These are phyloP conservation scores for Trichosporon coremiiforme DNA, from an alignment of 1,284 basidiomycete species.

Conservation along the genomic window DNA sequence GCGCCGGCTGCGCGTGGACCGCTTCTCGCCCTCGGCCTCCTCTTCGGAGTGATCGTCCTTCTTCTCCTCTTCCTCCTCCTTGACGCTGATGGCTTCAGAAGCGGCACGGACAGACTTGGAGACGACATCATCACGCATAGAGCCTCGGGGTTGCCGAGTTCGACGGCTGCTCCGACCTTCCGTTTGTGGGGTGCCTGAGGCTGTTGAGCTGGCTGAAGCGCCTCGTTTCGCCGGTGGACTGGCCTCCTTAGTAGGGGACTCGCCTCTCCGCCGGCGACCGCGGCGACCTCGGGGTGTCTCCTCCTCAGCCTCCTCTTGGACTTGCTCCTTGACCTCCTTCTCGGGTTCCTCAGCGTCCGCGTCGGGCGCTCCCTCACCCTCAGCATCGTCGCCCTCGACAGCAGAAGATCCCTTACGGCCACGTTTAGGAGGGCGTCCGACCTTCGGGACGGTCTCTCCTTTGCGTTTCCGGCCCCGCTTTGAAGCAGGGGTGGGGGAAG, in stretches of 20 bases:
- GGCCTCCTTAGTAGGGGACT: slow-evolving; percentile 35
- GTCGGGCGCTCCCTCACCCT: slow-evolving; percentile 17
- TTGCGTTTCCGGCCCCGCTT: slow-evolving; percentile 25
- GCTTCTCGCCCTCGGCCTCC: slow-evolving; percentile 35
- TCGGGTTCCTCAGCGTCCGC: slow-evolving; percentile 13
- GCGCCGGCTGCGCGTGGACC: slow-evolving; percentile 37
- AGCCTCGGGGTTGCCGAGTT: slow-evolving; percentile 31
- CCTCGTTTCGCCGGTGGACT: slow-evolving; percentile 42
- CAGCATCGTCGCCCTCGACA: slow-evolving; percentile 5
- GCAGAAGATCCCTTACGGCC: slow-evolving; percentile 8
- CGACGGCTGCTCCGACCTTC: slow-evolving; percentile 24
- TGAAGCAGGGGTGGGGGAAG: slow-evolving; percentile 22
- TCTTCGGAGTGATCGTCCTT: slow-evolving; percentile 33
- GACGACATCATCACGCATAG: slow-evolving; percentile 45
- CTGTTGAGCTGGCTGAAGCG: slow-evolving; percentile 38
- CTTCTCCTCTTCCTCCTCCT: slow-evolving; percentile 38
- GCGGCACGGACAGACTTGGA: slow-evolving; percentile 43
- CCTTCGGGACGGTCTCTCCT: not conserved
- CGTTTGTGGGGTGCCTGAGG: slow-evolving; percentile 36
- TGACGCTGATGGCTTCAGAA: slow-evolving; percentile 38
- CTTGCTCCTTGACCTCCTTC: slow-evolving; percentile 20
- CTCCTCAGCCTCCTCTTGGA: slow-evolving; percentile 15
- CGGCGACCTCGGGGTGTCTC: slow-evolving; percentile 35
- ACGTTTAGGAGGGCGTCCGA: slow-evolving; percentile 7
- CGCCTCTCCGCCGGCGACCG: slow-evolving; percentile 28